Conservation (phyloP, 257 asterid species). For the Solanum tarapatanum region DNA sequence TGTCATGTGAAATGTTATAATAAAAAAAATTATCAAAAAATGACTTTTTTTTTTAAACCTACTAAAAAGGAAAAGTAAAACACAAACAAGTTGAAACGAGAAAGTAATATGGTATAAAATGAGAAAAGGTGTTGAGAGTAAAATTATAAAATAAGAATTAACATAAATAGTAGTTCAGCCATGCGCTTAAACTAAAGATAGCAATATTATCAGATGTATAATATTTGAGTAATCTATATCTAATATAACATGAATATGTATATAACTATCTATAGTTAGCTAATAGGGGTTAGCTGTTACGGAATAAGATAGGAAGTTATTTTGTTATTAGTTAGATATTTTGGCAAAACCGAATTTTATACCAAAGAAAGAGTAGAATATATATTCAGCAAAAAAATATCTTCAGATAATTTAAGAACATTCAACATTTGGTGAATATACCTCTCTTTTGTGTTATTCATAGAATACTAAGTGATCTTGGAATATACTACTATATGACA, state of each 20-base stretch:
- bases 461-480: not conserved
- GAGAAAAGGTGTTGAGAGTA: not conserved
- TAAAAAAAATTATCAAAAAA: too few species aligned
- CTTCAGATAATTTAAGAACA: not conserved
- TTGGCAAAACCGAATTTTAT: not conserved
- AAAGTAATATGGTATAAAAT: not conserved
- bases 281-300: not conserved
- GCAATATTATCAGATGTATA: not conserved
- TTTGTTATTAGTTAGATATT: not conserved
- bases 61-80: too few species aligned
- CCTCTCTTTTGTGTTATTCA: not conserved
- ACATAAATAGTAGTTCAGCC: not conserved
- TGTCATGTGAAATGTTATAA: not conserved
- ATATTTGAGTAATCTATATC: not conserved
- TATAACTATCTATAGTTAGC: not conserved
- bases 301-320: not conserved
- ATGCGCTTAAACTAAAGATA: not conserved
- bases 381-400: not conserved
- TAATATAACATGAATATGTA: not conserved
- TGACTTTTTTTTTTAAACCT: too few species aligned
- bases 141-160: too few species aligned
- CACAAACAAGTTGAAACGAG: too few species aligned
- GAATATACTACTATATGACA: not conserved
- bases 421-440: not conserved
- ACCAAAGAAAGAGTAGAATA: not conserved